Evolutionary conservation across 148 eudicot species (phyloP).

Genomic region (Diospyros kaki): DNA sequence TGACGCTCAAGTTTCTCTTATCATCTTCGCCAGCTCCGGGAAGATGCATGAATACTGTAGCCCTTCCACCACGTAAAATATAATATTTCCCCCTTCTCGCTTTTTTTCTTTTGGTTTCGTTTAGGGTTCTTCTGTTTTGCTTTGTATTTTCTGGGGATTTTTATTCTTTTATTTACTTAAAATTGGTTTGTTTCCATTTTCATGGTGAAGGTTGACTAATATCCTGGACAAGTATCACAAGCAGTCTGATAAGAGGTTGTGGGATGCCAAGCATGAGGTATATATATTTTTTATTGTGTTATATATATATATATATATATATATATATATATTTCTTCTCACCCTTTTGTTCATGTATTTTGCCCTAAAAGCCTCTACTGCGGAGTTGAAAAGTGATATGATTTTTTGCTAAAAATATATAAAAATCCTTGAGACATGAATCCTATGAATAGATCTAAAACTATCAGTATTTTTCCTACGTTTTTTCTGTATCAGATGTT

Average conservation of each 20-base stretch:
- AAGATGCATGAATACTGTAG: constrained; percentile 68
- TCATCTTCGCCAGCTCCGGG: constrained; percentile 55
- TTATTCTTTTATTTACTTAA: too few species aligned
- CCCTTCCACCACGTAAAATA: constrained; percentile 50
- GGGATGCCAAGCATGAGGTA: constrained; percentile 97
- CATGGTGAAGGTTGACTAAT: constrained; percentile 45
- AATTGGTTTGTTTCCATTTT: not conserved
- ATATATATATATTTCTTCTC: not conserved
- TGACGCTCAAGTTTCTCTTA: constrained; percentile 77
- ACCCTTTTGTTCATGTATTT: constrained; percentile 5
- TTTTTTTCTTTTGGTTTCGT: not conserved
- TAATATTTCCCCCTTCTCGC: not conserved
- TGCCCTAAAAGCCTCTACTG: constrained; percentile 19
- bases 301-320: too few species aligned
- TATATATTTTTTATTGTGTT: not conserved
- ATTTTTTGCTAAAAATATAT: constrained; percentile 35
- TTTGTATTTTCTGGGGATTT: not conserved
- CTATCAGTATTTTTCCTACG: constrained; percentile 23
- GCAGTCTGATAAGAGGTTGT: constrained; percentile 56
- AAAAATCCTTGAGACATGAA: constrained; percentile 21
- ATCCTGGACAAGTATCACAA: constrained; percentile 65
- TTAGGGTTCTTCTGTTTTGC: not conserved
- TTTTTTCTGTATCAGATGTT: constrained; percentile 35
- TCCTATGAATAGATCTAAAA: constrained; percentile 59
- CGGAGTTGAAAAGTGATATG: constrained; percentile 18